These are phyloP conservation scores for Priceomyces medius DNA, from an alignment of 805 yeast genomes.

Conservation along the genomic window DNA sequence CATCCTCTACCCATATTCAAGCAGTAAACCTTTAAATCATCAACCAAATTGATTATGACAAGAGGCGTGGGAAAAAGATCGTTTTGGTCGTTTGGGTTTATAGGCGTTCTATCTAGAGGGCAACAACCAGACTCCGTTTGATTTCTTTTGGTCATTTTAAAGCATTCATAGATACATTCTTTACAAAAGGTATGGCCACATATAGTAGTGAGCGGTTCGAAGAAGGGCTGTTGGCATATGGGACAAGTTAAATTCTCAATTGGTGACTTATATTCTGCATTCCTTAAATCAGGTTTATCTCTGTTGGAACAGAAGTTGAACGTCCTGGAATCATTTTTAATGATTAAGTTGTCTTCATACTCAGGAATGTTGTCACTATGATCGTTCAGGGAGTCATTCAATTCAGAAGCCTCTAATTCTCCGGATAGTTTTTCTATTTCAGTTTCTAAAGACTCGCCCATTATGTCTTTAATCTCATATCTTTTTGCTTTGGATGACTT, in stretches of 20 bases:
- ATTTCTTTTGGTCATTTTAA: slow-evolving; percentile 33
- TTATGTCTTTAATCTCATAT: neutral
- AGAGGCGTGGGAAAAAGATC: slow-evolving; percentile 52
- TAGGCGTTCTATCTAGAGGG: slow-evolving; percentile 59
- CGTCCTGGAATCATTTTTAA: slow-evolving; percentile 11
- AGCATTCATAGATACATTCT: slow-evolving; percentile 49
- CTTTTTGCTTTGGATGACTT: neutral
- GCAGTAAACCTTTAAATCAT: slow-evolving; percentile 59
- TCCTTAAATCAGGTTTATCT: slow-evolving; percentile 28
- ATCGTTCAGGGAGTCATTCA: neutral
- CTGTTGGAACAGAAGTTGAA: slow-evolving; percentile 14
- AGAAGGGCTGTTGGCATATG: slow-evolving; percentile 64
- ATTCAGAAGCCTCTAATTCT: neutral
- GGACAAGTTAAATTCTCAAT: slow-evolving; percentile 50
- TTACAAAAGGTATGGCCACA: slow-evolving; percentile 72
- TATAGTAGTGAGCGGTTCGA: slow-evolving; percentile 57
- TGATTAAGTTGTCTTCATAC: slow-evolving; percentile 2
- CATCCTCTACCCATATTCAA: slow-evolving; percentile 56
- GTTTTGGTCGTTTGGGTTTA: slow-evolving; percentile 31
- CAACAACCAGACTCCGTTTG: slow-evolving; percentile 34
- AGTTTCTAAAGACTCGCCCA: neutral
- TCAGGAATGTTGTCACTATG: neutral
- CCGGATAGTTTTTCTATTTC: neutral
- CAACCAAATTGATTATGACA: slow-evolving; percentile 56
- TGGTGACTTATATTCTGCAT: slow-evolving; percentile 26